Evolutionary conservation across 345 rosid species (phyloP).

Genomic region (Moricandia arvensis): DNA sequence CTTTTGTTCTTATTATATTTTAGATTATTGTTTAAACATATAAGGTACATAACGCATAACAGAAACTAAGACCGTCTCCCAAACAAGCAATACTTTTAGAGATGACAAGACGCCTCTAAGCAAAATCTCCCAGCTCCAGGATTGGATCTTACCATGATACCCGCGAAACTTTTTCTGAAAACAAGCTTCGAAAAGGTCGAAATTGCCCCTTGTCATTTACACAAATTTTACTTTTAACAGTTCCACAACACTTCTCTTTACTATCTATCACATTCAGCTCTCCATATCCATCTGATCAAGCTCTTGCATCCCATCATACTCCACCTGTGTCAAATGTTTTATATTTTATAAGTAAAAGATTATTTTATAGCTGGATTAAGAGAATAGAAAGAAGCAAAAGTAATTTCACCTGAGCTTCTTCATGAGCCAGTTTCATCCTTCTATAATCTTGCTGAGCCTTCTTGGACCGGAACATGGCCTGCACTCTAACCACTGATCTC

Average conservation of each 20-base stretch:
- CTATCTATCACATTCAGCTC: constrained; percentile 23
- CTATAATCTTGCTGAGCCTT: constrained; percentile 87
- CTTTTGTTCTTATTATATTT: neutral
- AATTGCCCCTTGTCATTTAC: constrained; percentile 21
- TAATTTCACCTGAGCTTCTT: constrained; percentile 60
- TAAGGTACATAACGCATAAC: neutral
- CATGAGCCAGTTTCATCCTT: constrained; percentile 74
- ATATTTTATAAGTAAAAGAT: neutral
- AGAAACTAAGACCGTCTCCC: neutral
- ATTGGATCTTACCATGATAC: constrained; percentile 15
- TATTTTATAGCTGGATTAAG: neutral
- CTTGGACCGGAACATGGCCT: constrained; percentile 96
- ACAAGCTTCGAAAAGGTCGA: constrained; percentile 26
- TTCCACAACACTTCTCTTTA: neutral
- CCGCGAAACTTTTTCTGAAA: constrained; percentile 24
- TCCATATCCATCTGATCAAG: constrained; percentile 38
- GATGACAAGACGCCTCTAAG: constrained; percentile 28
- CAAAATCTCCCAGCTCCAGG: constrained; percentile 23
- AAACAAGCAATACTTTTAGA: neutral
- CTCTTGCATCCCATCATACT: constrained; percentile 49
- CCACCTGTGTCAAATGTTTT: constrained; percentile 50
- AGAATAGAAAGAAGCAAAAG: neutral
- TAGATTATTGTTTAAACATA: neutral
- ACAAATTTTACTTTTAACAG: constrained; percentile 13
- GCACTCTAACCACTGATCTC: constrained; percentile 76